A percentile compares a stretch with the other conserved stretches of the same genome.
Conservation (phyloP, 768 basidiomycete species). For the Hebeloma cylindrosporum region DNA sequence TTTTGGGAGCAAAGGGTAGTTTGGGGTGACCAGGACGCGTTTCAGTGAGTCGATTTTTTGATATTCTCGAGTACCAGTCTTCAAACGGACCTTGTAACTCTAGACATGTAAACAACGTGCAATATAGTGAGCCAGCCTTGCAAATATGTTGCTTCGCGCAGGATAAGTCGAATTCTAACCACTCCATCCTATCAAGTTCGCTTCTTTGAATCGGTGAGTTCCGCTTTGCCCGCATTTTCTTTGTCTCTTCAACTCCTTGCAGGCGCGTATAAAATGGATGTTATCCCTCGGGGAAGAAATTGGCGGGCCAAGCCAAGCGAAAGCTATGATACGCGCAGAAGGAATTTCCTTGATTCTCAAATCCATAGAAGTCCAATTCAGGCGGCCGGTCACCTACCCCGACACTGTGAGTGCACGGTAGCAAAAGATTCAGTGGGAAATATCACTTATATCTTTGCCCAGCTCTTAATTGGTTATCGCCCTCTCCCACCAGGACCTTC, state of each 20-base stretch:
- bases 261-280: constrained; percentile 75
- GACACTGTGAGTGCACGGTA: constrained; percentile 71
- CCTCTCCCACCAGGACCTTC: constrained; percentile 41
- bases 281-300: constrained; percentile 52
- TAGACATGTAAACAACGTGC: constrained; percentile 80
- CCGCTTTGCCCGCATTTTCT: not conserved
- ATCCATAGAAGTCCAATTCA: constrained; percentile 64
- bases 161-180: constrained; percentile 4
- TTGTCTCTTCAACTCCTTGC: not conserved
- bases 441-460: constrained; percentile 30
- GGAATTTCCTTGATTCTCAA: constrained; percentile 78
- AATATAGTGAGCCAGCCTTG: constrained; percentile 59
- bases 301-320: constrained; percentile 55
- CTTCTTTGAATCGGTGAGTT: constrained; percentile 67
- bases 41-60: constrained; percentile 53
- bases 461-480: constrained; percentile 68
- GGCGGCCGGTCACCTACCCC: constrained; percentile 71
- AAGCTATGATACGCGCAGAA: constrained; percentile 58
- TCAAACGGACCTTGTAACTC: constrained; percentile 1
- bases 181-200: constrained; percentile 42
- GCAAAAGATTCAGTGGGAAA: not conserved
- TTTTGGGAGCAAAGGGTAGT: constrained; percentile 78
- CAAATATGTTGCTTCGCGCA: not conserved
- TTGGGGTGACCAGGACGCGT: constrained; percentile 80
- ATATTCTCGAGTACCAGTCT: not conserved